A percentile compares a stretch with the other conserved stretches of the same genome.
Evolutionary conservation across 495 filamentous ascomycete genomes (phyloP).

Genomic region (Clohesyomyces aquaticus): DNA sequence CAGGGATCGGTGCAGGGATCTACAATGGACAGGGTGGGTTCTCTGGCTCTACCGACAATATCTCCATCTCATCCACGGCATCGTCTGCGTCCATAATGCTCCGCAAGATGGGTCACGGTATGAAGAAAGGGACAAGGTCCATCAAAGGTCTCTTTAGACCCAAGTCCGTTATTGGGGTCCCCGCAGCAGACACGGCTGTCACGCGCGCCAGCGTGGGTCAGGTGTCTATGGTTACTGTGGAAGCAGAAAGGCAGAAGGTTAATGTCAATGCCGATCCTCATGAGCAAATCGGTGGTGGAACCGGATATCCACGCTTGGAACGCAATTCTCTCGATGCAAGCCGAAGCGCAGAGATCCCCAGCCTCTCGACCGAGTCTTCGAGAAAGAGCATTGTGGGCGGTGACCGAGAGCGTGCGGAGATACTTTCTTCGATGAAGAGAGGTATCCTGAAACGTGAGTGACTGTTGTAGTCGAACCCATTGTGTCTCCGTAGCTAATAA

Average conservation of each 20-base stretch:
- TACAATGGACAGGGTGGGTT: conserved; percentile 89
- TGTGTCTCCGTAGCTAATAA: conserved; percentile 24
- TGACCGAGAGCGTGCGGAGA: conserved; percentile 87
- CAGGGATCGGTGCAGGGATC: conserved; percentile 88
- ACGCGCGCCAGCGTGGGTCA: conserved; percentile 73
- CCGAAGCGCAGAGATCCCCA: conserved; percentile 50
- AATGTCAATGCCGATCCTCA: conserved; percentile 75
- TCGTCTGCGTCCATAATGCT: conserved; percentile 99
- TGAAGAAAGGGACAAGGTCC: conserved; percentile 89
- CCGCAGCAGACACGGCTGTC: conserved; percentile 65
- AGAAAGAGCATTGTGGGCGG: conserved; percentile 89
- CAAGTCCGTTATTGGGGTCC: conserved; percentile 83
- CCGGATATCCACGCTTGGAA: conserved; percentile 89
- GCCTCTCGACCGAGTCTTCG: conserved; percentile 54
- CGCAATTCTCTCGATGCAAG: conserved; percentile 71
- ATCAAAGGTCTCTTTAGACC: conserved; percentile 94
- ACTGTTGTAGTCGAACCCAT: neutral
- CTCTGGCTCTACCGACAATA: conserved; percentile 89
- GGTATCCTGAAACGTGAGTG: conserved; percentile 91
- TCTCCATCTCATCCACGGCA: conserved; percentile 96
- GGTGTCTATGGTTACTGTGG: conserved; percentile 92
- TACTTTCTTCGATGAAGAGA: conserved; percentile 85
- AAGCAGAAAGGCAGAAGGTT: conserved; percentile 81
- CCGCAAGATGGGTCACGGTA: conserved; percentile 96
- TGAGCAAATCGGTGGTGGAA: conserved; percentile 71